phyloP scores from a whole-genome alignment of 1,284 basidiomycete species.

The Bondarzewia mesenterica region DNA sequence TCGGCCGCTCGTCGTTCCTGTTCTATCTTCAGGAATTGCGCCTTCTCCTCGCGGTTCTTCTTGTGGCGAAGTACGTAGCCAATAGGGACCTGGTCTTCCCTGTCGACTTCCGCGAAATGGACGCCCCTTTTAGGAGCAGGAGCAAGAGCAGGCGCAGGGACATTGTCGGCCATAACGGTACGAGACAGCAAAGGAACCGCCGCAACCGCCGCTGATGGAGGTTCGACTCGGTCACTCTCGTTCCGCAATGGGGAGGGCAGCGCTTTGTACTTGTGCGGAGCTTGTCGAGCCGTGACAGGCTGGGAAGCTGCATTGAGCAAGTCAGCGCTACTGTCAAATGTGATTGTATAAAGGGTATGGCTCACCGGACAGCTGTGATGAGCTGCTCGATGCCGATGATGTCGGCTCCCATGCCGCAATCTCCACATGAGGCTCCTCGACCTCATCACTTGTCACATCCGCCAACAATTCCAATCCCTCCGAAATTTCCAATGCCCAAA shows the following conservation, averaged over 20 bases:
- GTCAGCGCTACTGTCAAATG: slow-evolving; percentile 6
- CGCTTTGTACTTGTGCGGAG: slow-evolving; percentile 33
- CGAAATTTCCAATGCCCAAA: slow-evolving; percentile 68
- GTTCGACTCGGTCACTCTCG: slow-evolving; percentile 17
- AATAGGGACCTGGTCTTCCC: slow-evolving; percentile 60
- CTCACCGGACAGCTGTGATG: slow-evolving; percentile 15
- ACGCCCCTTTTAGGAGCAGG: slow-evolving; percentile 46
- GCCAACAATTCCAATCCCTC: slow-evolving; percentile 54
- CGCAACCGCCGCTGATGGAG: slow-evolving; percentile 14
- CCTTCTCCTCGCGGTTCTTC: slow-evolving; percentile 66
- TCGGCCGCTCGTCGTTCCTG: slow-evolving; percentile 45
- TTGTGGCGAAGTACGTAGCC: slow-evolving; percentile 59
- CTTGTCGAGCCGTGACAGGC: slow-evolving; percentile 13
- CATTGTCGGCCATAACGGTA: slow-evolving; percentile 1
- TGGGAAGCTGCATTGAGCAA: slow-evolving; percentile 8
- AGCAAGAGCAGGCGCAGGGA: background rate
- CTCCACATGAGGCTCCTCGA: slow-evolving; percentile 8
- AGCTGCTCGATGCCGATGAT: slow-evolving; percentile 14
- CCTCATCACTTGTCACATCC: slow-evolving; percentile 22
- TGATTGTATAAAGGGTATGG: slow-evolving; percentile 5
- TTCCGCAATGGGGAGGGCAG: slow-evolving; percentile 49
- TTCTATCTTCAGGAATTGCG: slow-evolving; percentile 55
- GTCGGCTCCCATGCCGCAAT: slow-evolving; percentile 4
- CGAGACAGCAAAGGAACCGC: slow-evolving; percentile 12
- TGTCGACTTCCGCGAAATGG: slow-evolving; percentile 55